A percentile compares a stretch with the other conserved stretches of the same genome.
Conservation (phyloP, 768 basidiomycete species). For the Leccinum subtestaceum region DNA sequence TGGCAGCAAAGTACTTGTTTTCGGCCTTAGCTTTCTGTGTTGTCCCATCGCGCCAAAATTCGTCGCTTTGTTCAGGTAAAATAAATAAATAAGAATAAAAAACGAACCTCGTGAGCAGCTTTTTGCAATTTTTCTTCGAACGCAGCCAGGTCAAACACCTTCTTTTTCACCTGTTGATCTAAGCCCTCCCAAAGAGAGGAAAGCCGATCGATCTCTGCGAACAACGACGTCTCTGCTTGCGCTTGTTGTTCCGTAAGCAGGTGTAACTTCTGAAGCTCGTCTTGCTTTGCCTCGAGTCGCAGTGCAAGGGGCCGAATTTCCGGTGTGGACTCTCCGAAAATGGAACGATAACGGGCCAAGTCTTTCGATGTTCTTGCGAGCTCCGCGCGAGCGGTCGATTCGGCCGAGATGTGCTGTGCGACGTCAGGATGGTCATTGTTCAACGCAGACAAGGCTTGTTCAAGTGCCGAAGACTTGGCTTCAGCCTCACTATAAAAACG, state of each 20-base stretch:
- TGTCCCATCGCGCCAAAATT: neutral
- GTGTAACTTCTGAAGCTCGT: constrained; percentile 59
- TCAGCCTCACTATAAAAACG: constrained; percentile 48
- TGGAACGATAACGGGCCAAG: constrained; percentile 57
- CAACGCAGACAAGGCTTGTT: constrained; percentile 46
- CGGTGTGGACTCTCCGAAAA: constrained; percentile 56
- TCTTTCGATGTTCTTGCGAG: constrained; percentile 45
- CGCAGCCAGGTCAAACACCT: constrained; percentile 75
- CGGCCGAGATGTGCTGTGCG: constrained; percentile 45
- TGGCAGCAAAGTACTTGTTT: constrained; percentile 88
- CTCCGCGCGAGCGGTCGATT: constrained; percentile 49
- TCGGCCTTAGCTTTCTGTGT: constrained; percentile 90
- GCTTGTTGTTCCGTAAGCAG: constrained; percentile 60
- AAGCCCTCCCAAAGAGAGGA: constrained; percentile 85
- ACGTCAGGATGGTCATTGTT: constrained; percentile 53
- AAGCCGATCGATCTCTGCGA: constrained; percentile 80
- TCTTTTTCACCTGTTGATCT: constrained; percentile 77
- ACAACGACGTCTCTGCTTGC: constrained; percentile 74
- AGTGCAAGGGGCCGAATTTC: constrained; percentile 53
- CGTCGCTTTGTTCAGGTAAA: too few species aligned
- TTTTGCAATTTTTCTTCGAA: constrained; percentile 74
- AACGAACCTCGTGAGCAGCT: constrained; percentile 62
- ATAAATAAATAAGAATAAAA: neutral
- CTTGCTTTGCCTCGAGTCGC: constrained; percentile 62
- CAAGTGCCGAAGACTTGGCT: constrained; percentile 46